A percentile compares a stretch with the other conserved stretches of the same genome.
phyloP scores from a whole-genome alignment of 1,284 basidiomycete species.

The Agroathelia rolfsii region DNA sequence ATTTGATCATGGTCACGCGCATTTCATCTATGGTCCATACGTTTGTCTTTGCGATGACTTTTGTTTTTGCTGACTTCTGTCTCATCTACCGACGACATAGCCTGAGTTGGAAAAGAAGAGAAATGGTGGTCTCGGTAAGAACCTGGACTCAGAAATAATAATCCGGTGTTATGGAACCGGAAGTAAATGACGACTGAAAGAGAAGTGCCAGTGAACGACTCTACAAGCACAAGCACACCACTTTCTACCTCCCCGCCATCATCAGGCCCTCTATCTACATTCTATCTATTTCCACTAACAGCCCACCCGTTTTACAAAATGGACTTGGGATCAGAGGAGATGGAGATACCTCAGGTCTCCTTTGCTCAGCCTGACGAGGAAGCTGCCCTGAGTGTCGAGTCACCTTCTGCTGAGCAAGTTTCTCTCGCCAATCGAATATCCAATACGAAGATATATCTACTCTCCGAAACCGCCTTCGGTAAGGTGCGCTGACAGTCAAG shows the following conservation, averaged over 20 bases:
- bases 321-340: no score
- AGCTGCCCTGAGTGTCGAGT: no score
- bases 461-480: slow-evolving; percentile 49
- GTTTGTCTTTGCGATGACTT: slow-evolving; percentile 84
- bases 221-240: no score
- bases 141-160: slow-evolving; percentile 6
- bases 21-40: slow-evolving; percentile 32
- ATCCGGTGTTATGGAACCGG: slow-evolving; percentile 9
- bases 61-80: slow-evolving; percentile 73
- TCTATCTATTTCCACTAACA: no score
- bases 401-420: no score
- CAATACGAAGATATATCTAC: slow-evolving; percentile 55
- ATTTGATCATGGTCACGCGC: slow-evolving; percentile 2
- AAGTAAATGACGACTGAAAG: no score
- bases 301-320: no score
- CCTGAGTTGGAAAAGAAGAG: slow-evolving; percentile 3
- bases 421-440: slow-evolving; percentile 57
- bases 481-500: slow-evolving; percentile 59
- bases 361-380: no score
- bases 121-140: neutral
- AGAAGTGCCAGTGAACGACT: no score
- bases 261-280: no score
- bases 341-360: no score
- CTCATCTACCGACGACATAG: slow-evolving; percentile 37
- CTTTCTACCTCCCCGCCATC: no score